A percentile compares a stretch with the other conserved stretches of the same genome.
Evolutionary conservation across 495 filamentous ascomycete species (phyloP).

Genomic region (Zalerion maritima): DNA sequence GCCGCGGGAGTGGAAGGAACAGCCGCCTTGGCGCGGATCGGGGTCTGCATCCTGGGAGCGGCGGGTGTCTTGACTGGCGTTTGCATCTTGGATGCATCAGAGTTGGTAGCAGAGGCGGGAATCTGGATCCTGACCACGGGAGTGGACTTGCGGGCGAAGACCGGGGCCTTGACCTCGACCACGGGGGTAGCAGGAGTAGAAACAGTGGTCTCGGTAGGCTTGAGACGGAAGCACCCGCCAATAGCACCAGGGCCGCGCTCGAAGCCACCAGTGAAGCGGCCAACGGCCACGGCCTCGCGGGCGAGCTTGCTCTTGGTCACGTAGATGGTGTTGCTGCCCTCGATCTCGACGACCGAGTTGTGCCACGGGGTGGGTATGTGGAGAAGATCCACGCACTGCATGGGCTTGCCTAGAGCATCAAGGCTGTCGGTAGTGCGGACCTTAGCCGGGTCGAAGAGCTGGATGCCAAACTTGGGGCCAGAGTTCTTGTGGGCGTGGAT

Average conservation of each 20-base stretch:
- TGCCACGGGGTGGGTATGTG: slow-evolving; percentile 33
- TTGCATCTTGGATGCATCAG: too few species aligned
- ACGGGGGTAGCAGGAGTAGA: too few species aligned
- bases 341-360: slow-evolving; percentile 21
- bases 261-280: slow-evolving; percentile 7
- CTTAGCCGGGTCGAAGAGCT: slow-evolving; percentile 15
- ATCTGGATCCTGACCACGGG: too few species aligned
- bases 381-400: slow-evolving; percentile 16
- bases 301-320: slow-evolving; percentile 15
- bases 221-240: slow-evolving; percentile 1
- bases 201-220: too few species aligned
- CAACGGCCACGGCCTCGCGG: slow-evolving; percentile 8
- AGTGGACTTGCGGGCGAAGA: too few species aligned
- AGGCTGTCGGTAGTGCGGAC: slow-evolving; percentile 14
- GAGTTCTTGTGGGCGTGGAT: slow-evolving; percentile 27
- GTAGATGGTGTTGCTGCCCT: slow-evolving; percentile 12
- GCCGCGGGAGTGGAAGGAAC: too few species aligned
- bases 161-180: too few species aligned
- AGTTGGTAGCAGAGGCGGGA: too few species aligned
- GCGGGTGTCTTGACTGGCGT: too few species aligned
- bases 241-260: neutral
- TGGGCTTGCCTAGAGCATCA: slow-evolving; percentile 3
- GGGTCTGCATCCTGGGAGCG: too few species aligned
- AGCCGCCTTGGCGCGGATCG: too few species aligned
- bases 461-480: slow-evolving; percentile 28